Conservation (phyloP, 2,329 filamentous ascomycete species). For the Pochonia chlamydosporia region DNA sequence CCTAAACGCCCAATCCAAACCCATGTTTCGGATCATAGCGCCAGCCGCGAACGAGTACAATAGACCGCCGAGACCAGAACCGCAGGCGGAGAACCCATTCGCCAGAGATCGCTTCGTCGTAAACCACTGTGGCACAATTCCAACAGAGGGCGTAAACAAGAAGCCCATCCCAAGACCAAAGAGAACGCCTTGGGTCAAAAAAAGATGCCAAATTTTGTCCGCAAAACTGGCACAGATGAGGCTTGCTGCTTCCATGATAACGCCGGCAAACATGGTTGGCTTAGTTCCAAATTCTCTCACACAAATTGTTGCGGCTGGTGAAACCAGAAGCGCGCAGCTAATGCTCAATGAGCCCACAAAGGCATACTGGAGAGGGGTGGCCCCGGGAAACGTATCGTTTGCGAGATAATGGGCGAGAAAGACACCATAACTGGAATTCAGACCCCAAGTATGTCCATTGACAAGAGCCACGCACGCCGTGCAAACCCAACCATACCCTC, state of each 20-base stretch:
- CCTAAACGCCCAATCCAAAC: constrained; percentile 61
- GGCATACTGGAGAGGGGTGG: constrained; percentile 62
- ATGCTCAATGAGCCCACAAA: constrained; percentile 56
- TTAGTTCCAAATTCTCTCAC: constrained; percentile 59
- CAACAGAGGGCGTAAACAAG: constrained; percentile 63
- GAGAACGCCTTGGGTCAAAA: constrained; percentile 67
- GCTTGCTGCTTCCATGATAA: constrained; percentile 55
- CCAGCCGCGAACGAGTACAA: constrained; percentile 62
- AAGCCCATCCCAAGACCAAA: constrained; percentile 79
- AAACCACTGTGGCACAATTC: constrained; percentile 71
- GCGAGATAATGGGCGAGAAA: constrained; percentile 53
- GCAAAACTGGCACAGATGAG: constrained; percentile 69
- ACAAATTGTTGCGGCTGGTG: constrained; percentile 59
- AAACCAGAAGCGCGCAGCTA: constrained; percentile 53
- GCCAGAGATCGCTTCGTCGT: constrained; percentile 61
- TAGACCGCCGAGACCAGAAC: constrained; percentile 69
- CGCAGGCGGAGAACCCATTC: constrained; percentile 62
- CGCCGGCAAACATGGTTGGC: constrained; percentile 57
- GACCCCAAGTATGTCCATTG: constrained; percentile 69
- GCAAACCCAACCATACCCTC: constrained; percentile 50
- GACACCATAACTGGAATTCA: constrained; percentile 50
- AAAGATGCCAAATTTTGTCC: constrained; percentile 65
- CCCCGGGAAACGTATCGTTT: constrained; percentile 55
- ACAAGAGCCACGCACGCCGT: constrained; percentile 38
- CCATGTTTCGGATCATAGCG: constrained; percentile 60